These are phyloP conservation scores for Saitozyma sp. DNA, from an alignment of 768 basidiomycete species.

Conservation along the genomic window DNA sequence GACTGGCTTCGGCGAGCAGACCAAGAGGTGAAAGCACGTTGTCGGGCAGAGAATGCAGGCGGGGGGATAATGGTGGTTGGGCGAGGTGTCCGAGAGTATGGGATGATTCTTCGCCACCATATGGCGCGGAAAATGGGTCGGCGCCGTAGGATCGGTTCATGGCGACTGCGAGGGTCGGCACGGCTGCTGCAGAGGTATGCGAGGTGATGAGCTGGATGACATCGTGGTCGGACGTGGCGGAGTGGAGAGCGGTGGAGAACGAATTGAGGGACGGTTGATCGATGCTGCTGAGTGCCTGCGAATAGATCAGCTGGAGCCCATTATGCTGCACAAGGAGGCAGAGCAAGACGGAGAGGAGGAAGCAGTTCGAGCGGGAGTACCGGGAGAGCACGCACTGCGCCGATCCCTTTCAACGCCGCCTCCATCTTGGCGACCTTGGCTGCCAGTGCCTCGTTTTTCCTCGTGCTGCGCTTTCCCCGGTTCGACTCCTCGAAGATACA, in stretches of 20 bases:
- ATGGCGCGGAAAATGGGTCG: conserved; percentile 22
- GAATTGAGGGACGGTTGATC: conserved; percentile 44
- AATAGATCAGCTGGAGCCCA: not conserved
- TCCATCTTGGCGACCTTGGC: conserved; percentile 40
- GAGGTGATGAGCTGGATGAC: conserved; percentile 45
- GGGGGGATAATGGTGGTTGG: conserved; percentile 64
- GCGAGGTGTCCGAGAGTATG: conserved; percentile 17
- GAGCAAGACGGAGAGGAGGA: not conserved
- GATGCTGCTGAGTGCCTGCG: conserved; percentile 35
- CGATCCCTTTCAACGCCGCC: conserved; percentile 38
- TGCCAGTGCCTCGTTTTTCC: conserved; percentile 46
- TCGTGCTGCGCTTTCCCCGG: conserved; percentile 75
- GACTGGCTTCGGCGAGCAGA: conserved; percentile 81
- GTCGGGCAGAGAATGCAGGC: conserved; percentile 86
- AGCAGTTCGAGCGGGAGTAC: not conserved
- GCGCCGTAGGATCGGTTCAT: conserved; percentile 36
- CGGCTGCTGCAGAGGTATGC: conserved; percentile 35
- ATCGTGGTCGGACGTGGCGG: conserved; percentile 32
- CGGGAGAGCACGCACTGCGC: conserved; percentile 30
- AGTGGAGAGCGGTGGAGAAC: conserved; percentile 40
- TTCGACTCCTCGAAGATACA: conserved; percentile 98
- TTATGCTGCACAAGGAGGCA: not conserved
- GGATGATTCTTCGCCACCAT: conserved; percentile 25
- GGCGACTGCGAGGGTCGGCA: conserved; percentile 38
- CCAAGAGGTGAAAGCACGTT: conserved; percentile 90